Conservation (phyloP, 352 stramenopile genomes). For the Salisapilia sapeloensis region DNA sequence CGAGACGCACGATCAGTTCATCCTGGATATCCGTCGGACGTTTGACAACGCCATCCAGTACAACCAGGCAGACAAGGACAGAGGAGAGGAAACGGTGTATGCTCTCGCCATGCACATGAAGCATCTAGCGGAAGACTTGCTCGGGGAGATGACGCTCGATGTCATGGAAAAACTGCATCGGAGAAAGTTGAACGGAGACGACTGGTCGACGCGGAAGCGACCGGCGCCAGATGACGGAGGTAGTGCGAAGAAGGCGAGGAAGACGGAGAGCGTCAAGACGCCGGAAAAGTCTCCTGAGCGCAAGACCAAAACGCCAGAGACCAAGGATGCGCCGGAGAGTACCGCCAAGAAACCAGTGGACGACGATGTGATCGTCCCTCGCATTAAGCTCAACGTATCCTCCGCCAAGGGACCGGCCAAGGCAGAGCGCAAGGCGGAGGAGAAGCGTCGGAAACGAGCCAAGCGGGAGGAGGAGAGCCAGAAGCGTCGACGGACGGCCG, state of each 20-base stretch:
- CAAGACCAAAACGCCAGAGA: slow-evolving; percentile 20
- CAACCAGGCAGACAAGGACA: slow-evolving; percentile 64
- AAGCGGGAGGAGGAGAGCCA: slow-evolving; percentile 65
- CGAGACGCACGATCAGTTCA: slow-evolving; percentile 69
- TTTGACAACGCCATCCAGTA: slow-evolving; percentile 77
- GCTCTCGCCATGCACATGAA: slow-evolving; percentile 57
- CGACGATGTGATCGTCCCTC: slow-evolving; percentile 19
- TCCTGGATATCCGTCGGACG: slow-evolving; percentile 55
- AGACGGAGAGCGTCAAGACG: slow-evolving; percentile 12
- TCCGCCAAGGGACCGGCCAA: slow-evolving; percentile 51
- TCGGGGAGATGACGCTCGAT: slow-evolving; percentile 64
- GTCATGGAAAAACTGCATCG: slow-evolving; percentile 53
- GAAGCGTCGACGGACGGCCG: slow-evolving; percentile 55
- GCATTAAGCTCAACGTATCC: slow-evolving; percentile 45
- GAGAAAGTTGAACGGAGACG: slow-evolving; percentile 51
- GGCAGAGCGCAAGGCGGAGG: slow-evolving; percentile 69
- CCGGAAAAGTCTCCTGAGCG: slow-evolving; percentile 7
- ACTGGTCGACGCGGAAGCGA: slow-evolving; percentile 19
- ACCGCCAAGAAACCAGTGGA: background rate
- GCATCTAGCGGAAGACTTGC: slow-evolving; percentile 49
- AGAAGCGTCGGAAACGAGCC: slow-evolving; percentile 58
- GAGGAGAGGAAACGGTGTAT: slow-evolving; percentile 71
- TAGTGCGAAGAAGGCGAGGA: slow-evolving; percentile 23
- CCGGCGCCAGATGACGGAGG: background rate
- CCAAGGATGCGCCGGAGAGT: slow-evolving; percentile 6